Evolutionary conservation across 2,329 filamentous ascomycete species (phyloP).

Genomic region (Calcarisporium arbuscula): DNA sequence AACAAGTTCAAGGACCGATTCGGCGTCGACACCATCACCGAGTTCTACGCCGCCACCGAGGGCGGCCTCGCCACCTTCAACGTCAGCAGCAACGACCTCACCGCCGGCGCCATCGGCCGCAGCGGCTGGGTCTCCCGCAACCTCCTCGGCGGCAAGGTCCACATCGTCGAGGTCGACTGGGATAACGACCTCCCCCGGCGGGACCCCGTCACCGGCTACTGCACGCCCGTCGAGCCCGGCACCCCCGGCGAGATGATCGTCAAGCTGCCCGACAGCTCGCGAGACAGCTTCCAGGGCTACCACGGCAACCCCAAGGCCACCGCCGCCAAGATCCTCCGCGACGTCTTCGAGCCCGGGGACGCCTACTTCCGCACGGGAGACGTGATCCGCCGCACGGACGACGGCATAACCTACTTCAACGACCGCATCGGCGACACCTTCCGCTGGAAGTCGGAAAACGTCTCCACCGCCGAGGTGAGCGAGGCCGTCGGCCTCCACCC

Average conservation of each 20-base stretch:
- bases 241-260: constrained; percentile 72
- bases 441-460: constrained; percentile 78
- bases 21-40: constrained; percentile 63
- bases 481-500: constrained; percentile 64
- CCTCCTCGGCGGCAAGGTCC: constrained; percentile 42
- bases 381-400: constrained; percentile 61
- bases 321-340: constrained; percentile 64
- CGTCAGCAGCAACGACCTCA: constrained; percentile 63
- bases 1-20: constrained; percentile 76
- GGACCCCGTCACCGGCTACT: constrained; percentile 63
- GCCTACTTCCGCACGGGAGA: constrained; percentile 84
- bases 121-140: constrained; percentile 56
- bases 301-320: constrained; percentile 68
- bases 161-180: constrained; percentile 65
- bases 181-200: constrained; percentile 62
- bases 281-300: constrained; percentile 72
- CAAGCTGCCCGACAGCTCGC: constrained; percentile 59
- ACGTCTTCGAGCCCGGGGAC: constrained; percentile 70
- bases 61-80: constrained; percentile 67
- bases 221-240: constrained; percentile 49
- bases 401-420: constrained; percentile 72
- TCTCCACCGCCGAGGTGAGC: constrained; percentile 77
- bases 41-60: constrained; percentile 79
- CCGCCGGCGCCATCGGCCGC: constrained; percentile 72
- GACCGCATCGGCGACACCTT: constrained; percentile 77